Base-by-base conservation (phyloP, 768 basidiomycete species). In the Gyrodon lividus region DNA sequence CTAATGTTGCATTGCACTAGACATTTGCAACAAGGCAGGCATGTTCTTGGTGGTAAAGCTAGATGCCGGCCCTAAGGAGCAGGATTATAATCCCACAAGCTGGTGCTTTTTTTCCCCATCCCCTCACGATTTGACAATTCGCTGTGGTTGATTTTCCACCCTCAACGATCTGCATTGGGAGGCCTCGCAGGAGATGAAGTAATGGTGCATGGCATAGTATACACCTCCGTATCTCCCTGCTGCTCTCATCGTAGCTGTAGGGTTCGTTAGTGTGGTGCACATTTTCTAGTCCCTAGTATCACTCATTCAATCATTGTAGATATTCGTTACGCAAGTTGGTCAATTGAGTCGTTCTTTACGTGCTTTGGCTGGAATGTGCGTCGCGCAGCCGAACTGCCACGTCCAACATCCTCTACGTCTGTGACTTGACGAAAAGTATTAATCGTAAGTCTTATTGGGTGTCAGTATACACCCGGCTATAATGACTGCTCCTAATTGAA, bases 161-260 rank as follows among this genome's bases (percentile, higher is more conserved):
- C 67, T 64, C 70, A 73, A 70, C 61, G 71, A 62, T 62, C 66
- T 73, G 72, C 64, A 65, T 71, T 66, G 74, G 48, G 74, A 71
- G 87, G 86, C 60, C 84, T 88, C 87, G 86, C 87, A 88, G 87
- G 84, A 89, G 86, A 89, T 87, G 83, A 83, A 89, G 63, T 86
- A 84, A 83, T 82, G 84, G 87, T 79, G 87, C 87, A 86, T 66
- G 83, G 87, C 87, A 88, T 89, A 87, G 79, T 77, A 74, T 83
- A 81, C 79, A 82, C 87, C 86, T 83, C 86, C 83, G 87, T 90
- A 90, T 90, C 87, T 86, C 83, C 87, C 83, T 78, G 67, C 74
- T 71, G 75, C 76, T 68, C 51, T 67, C 58, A 60, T 60, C 60
- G 81, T 80, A 74, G 76, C 75, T 73, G 65, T 74, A 78, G 84